Conservation (phyloP, 2,329 filamentous ascomycete species). For the Fusarium redolens region DNA sequence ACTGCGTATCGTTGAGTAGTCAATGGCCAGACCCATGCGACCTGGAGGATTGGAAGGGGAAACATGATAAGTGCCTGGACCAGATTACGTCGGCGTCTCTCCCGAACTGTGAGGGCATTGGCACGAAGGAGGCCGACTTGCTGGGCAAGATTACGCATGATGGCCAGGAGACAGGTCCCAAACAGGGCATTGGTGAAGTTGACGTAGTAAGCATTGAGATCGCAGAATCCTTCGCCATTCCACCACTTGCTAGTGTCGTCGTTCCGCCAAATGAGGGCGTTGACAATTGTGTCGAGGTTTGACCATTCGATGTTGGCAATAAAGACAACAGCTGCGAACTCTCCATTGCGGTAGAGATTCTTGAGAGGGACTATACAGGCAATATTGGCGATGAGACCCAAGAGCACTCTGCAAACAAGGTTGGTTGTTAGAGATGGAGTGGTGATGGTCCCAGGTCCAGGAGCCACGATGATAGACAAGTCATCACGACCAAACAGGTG, state of each 20-base stretch:
- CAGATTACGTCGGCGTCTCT: constrained; percentile 57
- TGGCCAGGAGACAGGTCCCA: constrained; percentile 63
- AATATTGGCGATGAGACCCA: constrained; percentile 58
- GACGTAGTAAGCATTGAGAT: constrained; percentile 61
- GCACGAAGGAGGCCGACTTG: constrained; percentile 61
- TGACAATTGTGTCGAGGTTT: constrained; percentile 62
- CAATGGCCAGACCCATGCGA: constrained; percentile 60
- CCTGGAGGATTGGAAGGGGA: constrained; percentile 62
- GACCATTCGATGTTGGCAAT: constrained; percentile 58
- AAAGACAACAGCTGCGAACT: constrained; percentile 64
- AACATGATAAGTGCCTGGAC: constrained; percentile 67
- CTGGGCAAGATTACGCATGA: constrained; percentile 64
- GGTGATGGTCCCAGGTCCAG: constrained; percentile 42
- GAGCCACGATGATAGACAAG: constrained; percentile 36
- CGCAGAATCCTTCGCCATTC: constrained; percentile 64
- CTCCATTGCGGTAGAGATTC: constrained; percentile 63
- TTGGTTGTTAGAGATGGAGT: constrained; percentile 55
- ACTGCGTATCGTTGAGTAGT: constrained; percentile 62
- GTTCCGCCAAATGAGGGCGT: constrained; percentile 64
- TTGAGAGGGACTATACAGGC: constrained; percentile 63
- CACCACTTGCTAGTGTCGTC: constrained; percentile 64
- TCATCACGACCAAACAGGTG: constrained; percentile 36
- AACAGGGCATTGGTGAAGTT: constrained; percentile 60
- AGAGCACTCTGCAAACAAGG: constrained; percentile 59
- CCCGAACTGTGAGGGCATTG: constrained; percentile 52